These are phyloP conservation scores for Sophora flavescens DNA, from an alignment of 306 rosid species.

Conservation along the genomic window DNA sequence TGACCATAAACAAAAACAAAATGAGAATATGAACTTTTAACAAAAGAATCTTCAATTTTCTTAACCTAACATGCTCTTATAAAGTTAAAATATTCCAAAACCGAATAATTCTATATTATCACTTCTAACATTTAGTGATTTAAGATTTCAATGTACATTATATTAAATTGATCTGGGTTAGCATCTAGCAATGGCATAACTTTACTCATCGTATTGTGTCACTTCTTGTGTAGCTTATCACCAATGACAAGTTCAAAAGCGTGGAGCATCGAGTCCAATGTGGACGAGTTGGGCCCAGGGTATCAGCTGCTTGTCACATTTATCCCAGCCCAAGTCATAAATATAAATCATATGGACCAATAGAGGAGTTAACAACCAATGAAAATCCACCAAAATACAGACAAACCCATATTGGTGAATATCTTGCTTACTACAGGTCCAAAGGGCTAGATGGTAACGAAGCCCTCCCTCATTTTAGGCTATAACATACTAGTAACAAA, in stretches of 20 bases:
- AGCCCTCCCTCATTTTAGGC: slow-evolving; percentile 63
- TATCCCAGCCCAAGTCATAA: slow-evolving; percentile 64
- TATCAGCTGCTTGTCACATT: slow-evolving; percentile 74
- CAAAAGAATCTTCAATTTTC: neutral
- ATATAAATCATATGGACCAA: slow-evolving; percentile 61
- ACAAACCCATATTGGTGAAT: slow-evolving; percentile 61
- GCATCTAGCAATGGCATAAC: neutral
- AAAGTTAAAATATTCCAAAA: too few relatives aligned
- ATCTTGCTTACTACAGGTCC: slow-evolving; percentile 62
- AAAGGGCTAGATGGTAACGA: slow-evolving; percentile 77
- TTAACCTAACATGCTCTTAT: neutral
- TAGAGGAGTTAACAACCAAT: slow-evolving; percentile 58
- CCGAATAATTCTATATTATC: too few relatives aligned
- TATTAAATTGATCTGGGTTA: slow-evolving; percentile 12
- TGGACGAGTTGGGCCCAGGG: slow-evolving; percentile 66
- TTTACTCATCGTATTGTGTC: neutral
- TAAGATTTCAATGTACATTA: too few relatives aligned
- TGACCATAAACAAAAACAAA: neutral
- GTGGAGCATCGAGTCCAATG: slow-evolving; percentile 78
- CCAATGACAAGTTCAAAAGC: slow-evolving; percentile 79
- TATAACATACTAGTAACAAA: neutral
- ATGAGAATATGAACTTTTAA: neutral
- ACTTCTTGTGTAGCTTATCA: slow-evolving; percentile 62
- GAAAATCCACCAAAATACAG: slow-evolving; percentile 65
- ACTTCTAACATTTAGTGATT: too few relatives aligned